Base-by-base conservation (phyloP, 2,329 filamentous ascomycete species). In the Clarireedia paspali region DNA sequence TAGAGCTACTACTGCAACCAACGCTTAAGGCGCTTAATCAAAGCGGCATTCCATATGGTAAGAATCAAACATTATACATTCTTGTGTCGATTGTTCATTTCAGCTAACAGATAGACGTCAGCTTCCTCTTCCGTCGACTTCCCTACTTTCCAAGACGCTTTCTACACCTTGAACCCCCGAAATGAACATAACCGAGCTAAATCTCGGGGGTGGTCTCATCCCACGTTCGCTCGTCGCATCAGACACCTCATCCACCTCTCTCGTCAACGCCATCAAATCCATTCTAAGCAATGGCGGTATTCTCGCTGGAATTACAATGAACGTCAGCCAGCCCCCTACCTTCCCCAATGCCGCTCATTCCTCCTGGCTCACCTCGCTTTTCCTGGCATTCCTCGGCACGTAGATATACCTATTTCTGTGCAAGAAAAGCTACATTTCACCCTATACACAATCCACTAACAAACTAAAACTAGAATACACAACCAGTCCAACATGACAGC, bases 301-400 rank as follows among this genome's bases (percentile, higher is more conserved):
- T 14, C 5, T 59, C 10, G 24, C 46, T 5, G 57, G 53, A 17
- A 40, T 59, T 10, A 53, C 53, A 6, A 53, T 56, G 47, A 40
- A 59, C 42, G 50, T 53, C 12, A 53, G 42, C 46, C 12, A 45
- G 12, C 12, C 23, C 7, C 44, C 34, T 27, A 27, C 30, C 15
- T 20, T n/a, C 15, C 26, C 50, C 9, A 56, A 56, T 36, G 17
- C 53, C 12, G 53, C 24, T 1, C 44, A 56, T 42, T 52, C 57
- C 10, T 36, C 12, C 4, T 58, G 57, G 57, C 52, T 53, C 9
- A 40, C 45, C 17, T 46, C 55, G 1, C 38, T 57, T 6, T 57
- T 57, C 23, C 36, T 57, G 12, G 50, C 55, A 14, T 57, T 57
- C 20, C 45, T 57, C 20, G 55, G 55, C 34, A 57, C 45, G 55